Evolutionary conservation across 148 eudicot species (phyloP).

Genomic region (Diospyros lotus): DNA sequence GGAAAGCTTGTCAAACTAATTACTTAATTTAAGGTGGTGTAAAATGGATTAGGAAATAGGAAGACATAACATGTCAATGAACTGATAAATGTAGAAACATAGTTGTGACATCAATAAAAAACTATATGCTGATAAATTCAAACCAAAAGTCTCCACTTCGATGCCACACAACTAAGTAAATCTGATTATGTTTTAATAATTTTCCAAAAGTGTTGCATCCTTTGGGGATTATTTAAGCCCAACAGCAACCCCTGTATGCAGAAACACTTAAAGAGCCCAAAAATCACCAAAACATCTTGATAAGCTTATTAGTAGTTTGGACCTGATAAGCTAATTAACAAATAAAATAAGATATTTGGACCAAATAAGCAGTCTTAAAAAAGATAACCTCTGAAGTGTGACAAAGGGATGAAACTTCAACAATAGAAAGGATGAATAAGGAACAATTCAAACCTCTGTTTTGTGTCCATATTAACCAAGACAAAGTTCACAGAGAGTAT

Average conservation of each 20-base stretch:
- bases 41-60: neutral
- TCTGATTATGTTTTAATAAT: neutral
- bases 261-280: slow-evolving; percentile 3
- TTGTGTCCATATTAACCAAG: slow-evolving; percentile 53
- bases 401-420: neutral
- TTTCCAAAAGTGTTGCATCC: neutral
- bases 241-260: neutral
- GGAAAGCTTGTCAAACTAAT: slow-evolving; percentile 8
- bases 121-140: neutral
- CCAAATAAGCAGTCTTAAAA: too few relatives aligned
- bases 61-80: neutral
- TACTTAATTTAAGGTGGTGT: neutral
- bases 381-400: too few relatives aligned
- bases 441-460: slow-evolving; percentile 44
- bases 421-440: neutral
- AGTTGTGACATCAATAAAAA: slow-evolving; percentile 4
- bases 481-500: slow-evolving; percentile 64
- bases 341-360: too few relatives aligned
- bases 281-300: neutral
- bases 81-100: neutral
- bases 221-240: neutral
- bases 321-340: too few relatives aligned
- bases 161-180: neutral
- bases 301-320: neutral
- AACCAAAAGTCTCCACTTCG: neutral